Evolutionary conservation across 192 early-diverging fungal genomes (phyloP).

Genomic region (Linnemannia exigua): DNA sequence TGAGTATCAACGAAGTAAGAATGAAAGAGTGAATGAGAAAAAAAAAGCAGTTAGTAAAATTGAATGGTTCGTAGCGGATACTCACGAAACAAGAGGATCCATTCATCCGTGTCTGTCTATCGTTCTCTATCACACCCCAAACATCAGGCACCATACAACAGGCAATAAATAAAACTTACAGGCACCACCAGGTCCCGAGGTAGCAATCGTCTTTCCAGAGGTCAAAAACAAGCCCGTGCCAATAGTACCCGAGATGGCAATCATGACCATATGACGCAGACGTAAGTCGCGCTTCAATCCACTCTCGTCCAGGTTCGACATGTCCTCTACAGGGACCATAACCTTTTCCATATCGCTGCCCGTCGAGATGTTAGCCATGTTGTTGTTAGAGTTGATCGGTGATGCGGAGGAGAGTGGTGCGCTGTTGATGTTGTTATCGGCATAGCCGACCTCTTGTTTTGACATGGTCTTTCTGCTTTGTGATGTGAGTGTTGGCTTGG

Average conservation of each 20-base stretch:
- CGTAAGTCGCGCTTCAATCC: conserved; percentile 55
- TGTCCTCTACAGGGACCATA: conserved; percentile 25
- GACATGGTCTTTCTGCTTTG: not conserved
- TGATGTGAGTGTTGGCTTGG: not conserved
- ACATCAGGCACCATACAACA: not conserved
- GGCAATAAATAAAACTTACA: conserved; percentile 10
- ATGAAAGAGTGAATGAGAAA: not conserved
- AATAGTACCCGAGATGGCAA: conserved; percentile 44
- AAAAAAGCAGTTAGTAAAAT: not conserved
- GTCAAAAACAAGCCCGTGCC: conserved; percentile 43
- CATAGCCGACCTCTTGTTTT: not conserved
- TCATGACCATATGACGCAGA: conserved; percentile 74
- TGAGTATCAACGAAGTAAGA: not conserved
- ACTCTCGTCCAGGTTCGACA: conserved; percentile 16
- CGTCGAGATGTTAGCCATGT: not conserved
- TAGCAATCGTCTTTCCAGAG: conserved; percentile 45
- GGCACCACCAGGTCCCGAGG: conserved; percentile 53
- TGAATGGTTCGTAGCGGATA: not conserved
- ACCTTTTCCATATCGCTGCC: conserved; percentile 20
- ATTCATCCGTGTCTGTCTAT: too few relatives aligned
- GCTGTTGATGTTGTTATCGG: not conserved
- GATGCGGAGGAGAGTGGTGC: not conserved
- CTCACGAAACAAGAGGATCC: not conserved
- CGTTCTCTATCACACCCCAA: not conserved
- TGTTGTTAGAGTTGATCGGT: not conserved